phyloP scores from a whole-genome alignment of 257 asterid species.

The Solanum piurae region DNA sequence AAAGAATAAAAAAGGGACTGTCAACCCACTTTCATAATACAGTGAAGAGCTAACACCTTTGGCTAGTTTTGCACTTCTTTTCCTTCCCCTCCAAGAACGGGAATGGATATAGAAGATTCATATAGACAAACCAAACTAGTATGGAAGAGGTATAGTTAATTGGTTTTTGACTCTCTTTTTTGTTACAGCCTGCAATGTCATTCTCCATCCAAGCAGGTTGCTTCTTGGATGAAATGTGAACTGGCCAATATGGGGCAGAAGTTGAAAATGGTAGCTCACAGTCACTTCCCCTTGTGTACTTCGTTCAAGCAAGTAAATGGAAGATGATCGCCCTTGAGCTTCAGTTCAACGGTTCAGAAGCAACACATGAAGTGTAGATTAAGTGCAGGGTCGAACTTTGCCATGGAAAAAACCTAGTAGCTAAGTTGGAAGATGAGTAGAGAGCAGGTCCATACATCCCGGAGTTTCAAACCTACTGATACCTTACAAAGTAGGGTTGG shows the following conservation, averaged over 20 bases:
- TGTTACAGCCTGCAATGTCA: neutral
- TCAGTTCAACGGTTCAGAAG: neutral
- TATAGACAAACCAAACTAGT: neutral
- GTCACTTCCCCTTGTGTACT: neutral
- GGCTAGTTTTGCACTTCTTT: neutral
- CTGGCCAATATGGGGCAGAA: neutral
- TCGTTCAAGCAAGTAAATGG: neutral
- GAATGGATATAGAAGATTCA: neutral
- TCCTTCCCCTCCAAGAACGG: neutral
- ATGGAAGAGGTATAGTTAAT: neutral
- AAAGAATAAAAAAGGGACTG: neutral
- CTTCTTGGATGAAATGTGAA: neutral
- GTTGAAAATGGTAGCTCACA: neutral
- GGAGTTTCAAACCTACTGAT: neutral
- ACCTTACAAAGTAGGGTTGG: neutral
- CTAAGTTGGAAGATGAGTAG: neutral
- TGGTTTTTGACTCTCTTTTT: neutral
- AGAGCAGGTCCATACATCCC: neutral
- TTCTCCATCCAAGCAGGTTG: neutral
- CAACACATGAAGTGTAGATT: neutral
- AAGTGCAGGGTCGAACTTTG: neutral
- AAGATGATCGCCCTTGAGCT: neutral
- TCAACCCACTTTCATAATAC: neutral
- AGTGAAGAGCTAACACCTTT: neutral
- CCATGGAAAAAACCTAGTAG: neutral